Conservation (phyloP, 2,329 filamentous ascomycete species). For the Colletotrichum coccodes region DNA sequence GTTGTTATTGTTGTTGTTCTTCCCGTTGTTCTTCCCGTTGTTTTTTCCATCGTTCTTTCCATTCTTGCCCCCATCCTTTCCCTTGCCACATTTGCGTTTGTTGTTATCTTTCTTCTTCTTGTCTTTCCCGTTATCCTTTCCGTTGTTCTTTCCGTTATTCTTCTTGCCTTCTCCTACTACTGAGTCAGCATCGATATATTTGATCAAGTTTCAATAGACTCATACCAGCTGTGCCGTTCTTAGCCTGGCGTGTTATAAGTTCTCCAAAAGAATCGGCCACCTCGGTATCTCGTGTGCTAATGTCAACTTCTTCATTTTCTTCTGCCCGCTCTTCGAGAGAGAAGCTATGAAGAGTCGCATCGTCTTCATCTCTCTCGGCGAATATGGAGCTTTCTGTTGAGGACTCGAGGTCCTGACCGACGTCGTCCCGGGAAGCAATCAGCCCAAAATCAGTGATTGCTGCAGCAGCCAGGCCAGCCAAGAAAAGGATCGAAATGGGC, state of each 20-base stretch:
- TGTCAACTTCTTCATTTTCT: neutral
- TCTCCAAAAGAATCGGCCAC: neutral
- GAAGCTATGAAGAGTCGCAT: neutral
- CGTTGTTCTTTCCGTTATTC: neutral
- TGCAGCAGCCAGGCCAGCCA: slow-evolving; percentile 16
- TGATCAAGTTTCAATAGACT: rapidly evolving
- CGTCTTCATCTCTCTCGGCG: slow-evolving; percentile 16
- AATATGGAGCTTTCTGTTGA: neutral
- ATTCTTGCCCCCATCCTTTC: slow-evolving; percentile 7
- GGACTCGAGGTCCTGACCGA: neutral
- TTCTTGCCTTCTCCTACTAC: slow-evolving; percentile 3
- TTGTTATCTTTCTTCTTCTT: neutral
- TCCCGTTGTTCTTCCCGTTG: neutral
- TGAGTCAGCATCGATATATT: neutral
- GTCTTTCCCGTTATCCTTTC: neutral
- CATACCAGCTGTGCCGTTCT: slow-evolving; percentile 9
- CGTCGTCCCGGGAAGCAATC: slow-evolving; percentile 1
- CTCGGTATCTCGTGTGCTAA: neutral
- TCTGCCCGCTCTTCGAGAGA: neutral
- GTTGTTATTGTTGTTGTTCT: slow-evolving; percentile 1
- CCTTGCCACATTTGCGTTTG: slow-evolving; percentile 3
- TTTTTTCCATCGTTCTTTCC: neutral
- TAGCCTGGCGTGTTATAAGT: neutral
- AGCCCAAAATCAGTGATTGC: slow-evolving; percentile 7
- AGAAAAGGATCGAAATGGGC: slow-evolving; percentile 15